These are phyloP conservation scores for Euphorbia celastroides DNA, from an alignment of 441 rosid species.

Conservation along the genomic window DNA sequence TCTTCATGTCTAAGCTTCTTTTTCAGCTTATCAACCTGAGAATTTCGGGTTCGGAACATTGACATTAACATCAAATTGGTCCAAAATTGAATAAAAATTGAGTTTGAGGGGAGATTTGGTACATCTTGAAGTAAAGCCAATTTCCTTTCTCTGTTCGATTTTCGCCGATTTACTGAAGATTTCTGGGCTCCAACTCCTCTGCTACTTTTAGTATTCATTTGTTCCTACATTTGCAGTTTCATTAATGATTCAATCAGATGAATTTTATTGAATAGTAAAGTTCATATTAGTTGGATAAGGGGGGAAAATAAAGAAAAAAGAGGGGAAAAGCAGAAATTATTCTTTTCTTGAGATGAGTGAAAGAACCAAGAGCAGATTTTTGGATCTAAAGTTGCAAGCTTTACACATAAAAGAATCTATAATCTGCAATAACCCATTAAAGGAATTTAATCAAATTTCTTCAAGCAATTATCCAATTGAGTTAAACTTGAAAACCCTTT, in stretches of 20 bases:
- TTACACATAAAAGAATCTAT: constrained; percentile 21
- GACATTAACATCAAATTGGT: constrained; percentile 10
- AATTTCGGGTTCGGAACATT: constrained; percentile 18
- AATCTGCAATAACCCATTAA: constrained; percentile 13
- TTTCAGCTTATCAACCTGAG: constrained; percentile 85
- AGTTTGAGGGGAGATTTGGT: constrained; percentile 9
- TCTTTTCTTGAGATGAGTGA: constrained; percentile 59
- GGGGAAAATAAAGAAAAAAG: neutral
- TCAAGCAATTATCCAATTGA: neutral
- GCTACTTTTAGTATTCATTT: constrained; percentile 42
- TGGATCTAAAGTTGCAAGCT: constrained; percentile 43
- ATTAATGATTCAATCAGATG: constrained; percentile 12
- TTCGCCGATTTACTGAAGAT: constrained; percentile 42
- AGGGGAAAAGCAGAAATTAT: constrained; percentile 32
- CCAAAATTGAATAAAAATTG: neutral
- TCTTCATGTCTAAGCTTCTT: constrained; percentile 89
- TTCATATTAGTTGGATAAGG: neutral
- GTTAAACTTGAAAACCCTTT: constrained; percentile 5
- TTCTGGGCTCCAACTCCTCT: constrained; percentile 36
- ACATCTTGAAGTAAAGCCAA: constrained; percentile 84
- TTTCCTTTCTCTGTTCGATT: constrained; percentile 66
- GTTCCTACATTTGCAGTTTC: constrained; percentile 35
- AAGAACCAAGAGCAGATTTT: constrained; percentile 40
- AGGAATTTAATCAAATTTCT: constrained; percentile 23
- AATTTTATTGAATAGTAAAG: constrained; percentile 15